These are phyloP conservation scores for Silene noctiflora DNA, from an alignment of 179 eudicot species.

Conservation along the genomic window DNA sequence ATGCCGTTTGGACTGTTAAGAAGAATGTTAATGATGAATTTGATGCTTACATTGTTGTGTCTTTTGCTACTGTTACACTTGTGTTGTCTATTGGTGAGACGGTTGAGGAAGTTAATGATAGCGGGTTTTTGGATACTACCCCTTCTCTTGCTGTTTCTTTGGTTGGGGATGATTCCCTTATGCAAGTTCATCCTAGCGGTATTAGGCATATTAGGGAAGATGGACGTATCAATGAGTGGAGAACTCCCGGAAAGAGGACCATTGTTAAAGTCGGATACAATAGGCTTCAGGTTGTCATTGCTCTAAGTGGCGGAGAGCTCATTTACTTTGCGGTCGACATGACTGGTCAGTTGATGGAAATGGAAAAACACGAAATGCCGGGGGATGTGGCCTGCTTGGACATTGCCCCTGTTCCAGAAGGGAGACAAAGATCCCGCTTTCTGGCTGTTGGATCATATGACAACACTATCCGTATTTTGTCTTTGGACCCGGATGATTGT, in stretches of 20 bases:
- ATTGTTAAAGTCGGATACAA: slow-evolving; percentile 95
- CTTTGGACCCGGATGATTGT: slow-evolving; percentile 93
- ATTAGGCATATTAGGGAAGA: slow-evolving; percentile 99
- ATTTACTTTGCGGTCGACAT: slow-evolving; percentile 93
- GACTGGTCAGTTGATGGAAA: slow-evolving; percentile 92
- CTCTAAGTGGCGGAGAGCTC: slow-evolving; percentile 96
- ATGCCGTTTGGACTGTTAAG: slow-evolving; percentile 98
- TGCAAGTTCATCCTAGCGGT: slow-evolving; percentile 98
- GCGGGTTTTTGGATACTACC: slow-evolving; percentile 95
- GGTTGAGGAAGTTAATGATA: slow-evolving; percentile 97
- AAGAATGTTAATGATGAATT: slow-evolving; percentile 91
- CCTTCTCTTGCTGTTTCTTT: slow-evolving; percentile 95
- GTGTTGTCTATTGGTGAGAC: slow-evolving; percentile 99
- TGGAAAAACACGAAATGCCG: slow-evolving; percentile 93
- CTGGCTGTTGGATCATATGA: slow-evolving; percentile 98
- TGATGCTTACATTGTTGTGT: slow-evolving; percentile 97
- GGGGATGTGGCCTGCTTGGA: slow-evolving; percentile 99
- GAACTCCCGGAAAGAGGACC: slow-evolving; percentile 97
- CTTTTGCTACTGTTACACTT: slow-evolving; percentile 96
- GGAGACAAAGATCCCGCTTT: slow-evolving; percentile 90
- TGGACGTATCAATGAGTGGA: slow-evolving; percentile 97
- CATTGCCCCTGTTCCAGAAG: slow-evolving; percentile 99
- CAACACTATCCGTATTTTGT: slow-evolving; percentile 85
- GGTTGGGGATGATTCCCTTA: slow-evolving; percentile 95
- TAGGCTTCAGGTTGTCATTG: slow-evolving; percentile 92